Evolutionary conservation across 495 filamentous ascomycete genomes (phyloP), one percentile per base, ranked within the genome.

Genomic region (Cercophora samala): DNA sequence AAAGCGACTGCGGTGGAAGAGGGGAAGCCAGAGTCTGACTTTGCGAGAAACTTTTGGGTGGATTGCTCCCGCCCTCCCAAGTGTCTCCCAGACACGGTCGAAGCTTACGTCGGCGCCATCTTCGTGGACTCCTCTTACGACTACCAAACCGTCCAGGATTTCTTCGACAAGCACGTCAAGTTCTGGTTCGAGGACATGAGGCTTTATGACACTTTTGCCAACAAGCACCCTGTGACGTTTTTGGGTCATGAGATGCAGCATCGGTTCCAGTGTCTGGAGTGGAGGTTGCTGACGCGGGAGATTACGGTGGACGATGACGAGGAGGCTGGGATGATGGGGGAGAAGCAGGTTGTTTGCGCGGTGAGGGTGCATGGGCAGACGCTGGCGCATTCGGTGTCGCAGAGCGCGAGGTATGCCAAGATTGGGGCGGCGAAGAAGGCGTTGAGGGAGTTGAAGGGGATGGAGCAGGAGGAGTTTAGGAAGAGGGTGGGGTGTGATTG

Each of bases 81-180:
- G 82, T 91, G 87, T 62, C 84, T 99, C 13, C 86, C 93, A 0
- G 95, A 99, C 71, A 87, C 97, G 66, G 82, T 98, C 4, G 95
- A 99, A 79, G 83, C 95, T 0, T 97, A 93, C 72, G 77, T 97
- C 22, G 96, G 91, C 4, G 94, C 95, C 22, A 82, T 96, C 3
- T 99, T 97, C 73, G 88, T 99, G 21, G 95, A 99, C 77, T 94
- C 93, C 4, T 83, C 85, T 42, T 97, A 93, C 77, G 79, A 94
- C 66, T 97, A 88, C 76, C 69, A 71, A 2, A 79, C 87, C 19
- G 88, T 98, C 1, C 87, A 92, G 68, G 75, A 73, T 4, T 98
- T 98, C 78, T 96, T 97, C 77, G 74, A 87, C 23, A 75, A 67
- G 6, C 86, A 92, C 65, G 84, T 99, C 66, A 83, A 81, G 65